Base-by-base conservation (phyloP, 176 grass and related monocot genomes). In the Oryza australiensis region DNA sequence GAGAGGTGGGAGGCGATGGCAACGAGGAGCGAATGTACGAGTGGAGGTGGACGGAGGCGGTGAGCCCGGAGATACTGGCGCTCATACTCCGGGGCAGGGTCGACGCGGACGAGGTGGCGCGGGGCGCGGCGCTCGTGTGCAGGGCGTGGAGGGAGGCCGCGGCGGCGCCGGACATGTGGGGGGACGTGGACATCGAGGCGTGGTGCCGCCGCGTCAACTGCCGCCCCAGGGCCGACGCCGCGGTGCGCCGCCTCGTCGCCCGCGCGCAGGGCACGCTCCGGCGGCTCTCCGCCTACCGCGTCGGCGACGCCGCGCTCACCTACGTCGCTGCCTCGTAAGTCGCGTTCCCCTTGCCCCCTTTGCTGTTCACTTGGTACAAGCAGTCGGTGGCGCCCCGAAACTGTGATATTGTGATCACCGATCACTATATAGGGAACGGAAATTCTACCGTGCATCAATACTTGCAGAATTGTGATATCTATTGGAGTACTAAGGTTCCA, bases 141-240 rank as follows among this genome's bases (percentile, higher is more conserved):
- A 73, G 71, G 79, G 76, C 70, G 43, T 92, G 90, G 90, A 62
- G 75, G 46, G 80, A 77, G 24, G 90, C 65, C 27, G 70, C 29
- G 30, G 34, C 51, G 66, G 77, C 69, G 80, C 83, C 86, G 71
- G 81, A 89, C 75, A 42, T 88, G 80, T 92, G 87, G 84, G 84
- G 83, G 1, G 81, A 89, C 11, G 79, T 90, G 32, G 82, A 87
- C 84, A 68, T 93, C 26, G 91, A 93, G 68, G 62, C 74, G 28
- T 93, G 91, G 87, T 93, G 91, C 81, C 91, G 78, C 73, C 91
- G 91, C 66, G 73, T 93, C 46, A 80, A 87, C 49, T 71, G 81
- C 81, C 57, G 81, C 40, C 68, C 76, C 77, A 77, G 32, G 68
- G 83, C 86, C 81, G 87, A 90, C 68, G 64, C 77, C 63, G 85